These are phyloP conservation scores for Meyerozyma elateridarum DNA, from an alignment of 1,139 yeast genomes.

Conservation along the genomic window DNA sequence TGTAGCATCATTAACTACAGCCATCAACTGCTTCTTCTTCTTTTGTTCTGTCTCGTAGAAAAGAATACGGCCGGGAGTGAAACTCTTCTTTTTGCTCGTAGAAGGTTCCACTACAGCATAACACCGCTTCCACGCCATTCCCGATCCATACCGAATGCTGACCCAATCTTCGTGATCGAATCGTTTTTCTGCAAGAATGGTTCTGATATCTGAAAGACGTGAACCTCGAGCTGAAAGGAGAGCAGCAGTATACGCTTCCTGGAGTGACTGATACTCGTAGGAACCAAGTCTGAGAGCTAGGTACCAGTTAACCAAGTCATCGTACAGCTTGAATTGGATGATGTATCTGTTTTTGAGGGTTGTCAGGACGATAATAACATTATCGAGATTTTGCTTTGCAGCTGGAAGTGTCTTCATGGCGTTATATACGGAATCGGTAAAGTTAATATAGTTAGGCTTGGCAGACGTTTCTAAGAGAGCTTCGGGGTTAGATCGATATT, in stretches of 20 bases:
- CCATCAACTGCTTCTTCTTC: constrained; percentile 73
- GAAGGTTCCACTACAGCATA: constrained; percentile 87
- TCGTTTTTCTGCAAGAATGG: constrained; percentile 78
- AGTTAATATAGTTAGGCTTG: constrained; percentile 85
- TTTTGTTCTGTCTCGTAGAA: constrained; percentile 61
- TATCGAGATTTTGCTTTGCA: constrained; percentile 60
- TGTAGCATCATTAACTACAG: constrained; percentile 64
- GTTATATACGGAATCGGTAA: constrained; percentile 85
- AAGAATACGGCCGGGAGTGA: constrained; percentile 51
- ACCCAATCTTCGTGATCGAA: constrained; percentile 93
- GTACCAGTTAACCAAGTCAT: constrained; percentile 63
- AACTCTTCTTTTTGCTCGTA: constrained; percentile 36
- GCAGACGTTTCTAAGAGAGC: constrained; percentile 50
- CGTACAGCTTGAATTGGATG: constrained; percentile 64
- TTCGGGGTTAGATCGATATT: constrained; percentile 44
- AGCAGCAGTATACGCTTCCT: constrained; percentile 96
- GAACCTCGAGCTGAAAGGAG: constrained; percentile 84
- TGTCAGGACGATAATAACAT: constrained; percentile 83
- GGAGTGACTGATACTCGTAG: constrained; percentile 76
- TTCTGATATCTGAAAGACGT: constrained; percentile 76
- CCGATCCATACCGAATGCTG: constrained; percentile 88
- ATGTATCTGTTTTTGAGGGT: constrained; percentile 84
- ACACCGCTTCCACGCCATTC: constrained; percentile 97
- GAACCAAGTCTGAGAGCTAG: constrained; percentile 75
- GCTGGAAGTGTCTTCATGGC: constrained; percentile 61